Conservation (phyloP, 2,329 filamentous ascomycete species). For the Proliferodiscus dingleyae region DNA sequence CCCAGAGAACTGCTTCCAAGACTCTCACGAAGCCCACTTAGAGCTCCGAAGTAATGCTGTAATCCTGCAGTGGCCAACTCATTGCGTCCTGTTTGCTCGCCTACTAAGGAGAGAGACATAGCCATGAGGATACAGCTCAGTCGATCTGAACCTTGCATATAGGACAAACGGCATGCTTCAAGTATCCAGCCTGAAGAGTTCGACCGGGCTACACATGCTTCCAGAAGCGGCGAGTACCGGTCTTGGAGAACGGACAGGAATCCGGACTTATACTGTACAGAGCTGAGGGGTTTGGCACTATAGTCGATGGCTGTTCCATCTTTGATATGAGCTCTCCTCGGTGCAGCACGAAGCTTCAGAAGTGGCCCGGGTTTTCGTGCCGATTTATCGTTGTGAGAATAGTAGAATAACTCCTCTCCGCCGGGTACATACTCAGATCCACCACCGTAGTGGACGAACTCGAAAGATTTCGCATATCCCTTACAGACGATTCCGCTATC, state of each 20-base stretch:
- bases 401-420: no score
- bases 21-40: constrained; percentile 5
- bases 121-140: constrained; percentile 8
- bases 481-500: constrained; percentile 5
- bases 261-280: constrained; percentile 6
- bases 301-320: not conserved
- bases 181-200: constrained; percentile 5
- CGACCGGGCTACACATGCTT: no score
- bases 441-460: constrained; percentile 1
- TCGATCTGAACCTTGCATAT: constrained; percentile 3
- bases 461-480: constrained; percentile 4
- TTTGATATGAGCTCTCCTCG: not conserved
- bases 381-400: no score
- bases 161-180: constrained; percentile 4
- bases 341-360: no score
- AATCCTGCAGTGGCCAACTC: constrained; percentile 1
- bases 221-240: constrained; percentile 7
- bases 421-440: not conserved
- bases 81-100: not conserved
- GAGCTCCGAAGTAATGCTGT: constrained; percentile 10
- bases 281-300: constrained; percentile 3
- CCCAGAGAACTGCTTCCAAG: not conserved
- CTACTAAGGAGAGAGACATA: constrained; percentile 8
- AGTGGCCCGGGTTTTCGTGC: no score
- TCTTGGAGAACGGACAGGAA: constrained; percentile 8